Conservation (phyloP, 176 grass and related monocot genomes). For the Echinochloa phyllopogon region DNA sequence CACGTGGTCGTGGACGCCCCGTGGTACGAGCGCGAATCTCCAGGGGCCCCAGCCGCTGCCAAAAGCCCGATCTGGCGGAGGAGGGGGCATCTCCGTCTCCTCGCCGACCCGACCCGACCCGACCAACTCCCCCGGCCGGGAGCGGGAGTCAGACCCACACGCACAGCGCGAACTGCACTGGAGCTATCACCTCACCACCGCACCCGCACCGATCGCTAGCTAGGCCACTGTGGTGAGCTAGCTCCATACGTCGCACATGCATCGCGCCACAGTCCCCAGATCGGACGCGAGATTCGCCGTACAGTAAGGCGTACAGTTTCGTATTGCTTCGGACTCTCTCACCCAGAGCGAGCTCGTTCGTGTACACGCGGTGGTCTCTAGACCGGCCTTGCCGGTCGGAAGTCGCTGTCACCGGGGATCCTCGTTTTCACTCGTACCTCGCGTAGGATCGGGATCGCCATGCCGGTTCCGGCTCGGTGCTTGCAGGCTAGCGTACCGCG, state of each 20-base stretch:
- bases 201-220: not conserved
- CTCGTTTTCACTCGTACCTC: too few species aligned
- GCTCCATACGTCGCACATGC: conserved; percentile 14
- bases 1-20: conserved; percentile 38
- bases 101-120: not conserved
- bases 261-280: not conserved
- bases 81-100: not conserved
- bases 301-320: not conserved
- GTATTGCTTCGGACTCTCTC: not conserved
- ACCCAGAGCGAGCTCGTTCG: not conserved
- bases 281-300: not conserved
- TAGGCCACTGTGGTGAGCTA: not conserved
- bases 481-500: too few species aligned
- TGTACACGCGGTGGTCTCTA: not conserved
- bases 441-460: too few species aligned
- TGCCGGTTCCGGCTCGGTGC: too few species aligned
- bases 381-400: not conserved
- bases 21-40: conserved; percentile 37
- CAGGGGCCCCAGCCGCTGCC: not conserved
- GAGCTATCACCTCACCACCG: not conserved
- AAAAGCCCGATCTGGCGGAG: conserved; percentile 25
- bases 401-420: not conserved
- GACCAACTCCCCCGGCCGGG: not conserved
- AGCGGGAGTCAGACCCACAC: not conserved
- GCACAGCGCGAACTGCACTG: not conserved